Base-by-base conservation (phyloP, 768 basidiomycete genomes). In the Boletus sp. region DNA sequence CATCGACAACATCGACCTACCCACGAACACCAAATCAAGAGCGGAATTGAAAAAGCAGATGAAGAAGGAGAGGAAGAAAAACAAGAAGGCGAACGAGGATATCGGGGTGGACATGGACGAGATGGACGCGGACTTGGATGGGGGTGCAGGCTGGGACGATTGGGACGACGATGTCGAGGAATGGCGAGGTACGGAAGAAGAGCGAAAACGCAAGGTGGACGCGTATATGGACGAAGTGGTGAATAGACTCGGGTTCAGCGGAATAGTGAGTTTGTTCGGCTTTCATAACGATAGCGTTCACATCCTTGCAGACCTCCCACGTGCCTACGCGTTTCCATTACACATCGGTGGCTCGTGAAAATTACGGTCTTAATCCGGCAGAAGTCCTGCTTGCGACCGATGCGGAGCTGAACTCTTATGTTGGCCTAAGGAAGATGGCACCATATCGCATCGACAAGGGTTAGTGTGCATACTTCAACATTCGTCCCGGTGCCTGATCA, bases 261-360 rank as follows among this genome's bases (percentile, higher is more conserved):
- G 96, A 65, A 83, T 98, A 78, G 95, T 94, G 58, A 65, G 87
- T 78, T 30, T 44, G 4, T 32, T 24, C 44, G 6, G 41, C 7
- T 39, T 48, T 32, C n/a, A 39, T 45, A 10, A 6, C 14, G 9
- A n/a, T 14, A 45, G 20, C 29, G n/a, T 48, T 62, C 11, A 56
- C 41, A 47, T n/a, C n/a, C n/a, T 15, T 61, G 24, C 66, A 95
- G 95, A 87, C 96, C 50, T 94, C 86, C 7, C 92, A 87, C 68
- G 76, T 94, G 67, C 88, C 94, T 2, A 98, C 94, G 0, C 88
- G 93, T 11, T 99, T 99, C 83, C 87, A 90, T 71, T 99, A 99
- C 69, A 78, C 83, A n/a, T 78, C 85, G 42, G 83, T 89, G 35
- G 72, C 84, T 42, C 66, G 84, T 0, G 79, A 87, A 57, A 71